Conservation (phyloP, 805 yeast genomes). For the Priceomyces medius region DNA sequence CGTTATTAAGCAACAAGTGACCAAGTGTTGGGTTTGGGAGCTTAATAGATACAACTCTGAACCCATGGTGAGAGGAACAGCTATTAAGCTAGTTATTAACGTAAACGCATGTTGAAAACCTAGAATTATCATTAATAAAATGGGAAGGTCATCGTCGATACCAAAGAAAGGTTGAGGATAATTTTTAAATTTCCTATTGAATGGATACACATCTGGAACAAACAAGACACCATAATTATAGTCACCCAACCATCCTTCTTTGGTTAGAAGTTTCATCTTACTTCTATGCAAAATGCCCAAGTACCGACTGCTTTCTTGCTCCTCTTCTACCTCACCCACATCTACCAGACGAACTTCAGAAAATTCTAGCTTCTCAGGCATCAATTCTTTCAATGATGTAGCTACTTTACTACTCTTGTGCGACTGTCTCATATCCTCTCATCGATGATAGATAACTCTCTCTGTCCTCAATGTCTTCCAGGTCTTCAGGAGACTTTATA, state of each 20-base stretch:
- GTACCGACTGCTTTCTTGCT: too few relatives aligned
- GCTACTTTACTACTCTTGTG: too few relatives aligned
- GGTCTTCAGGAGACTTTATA: too few relatives aligned
- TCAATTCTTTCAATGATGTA: too few relatives aligned
- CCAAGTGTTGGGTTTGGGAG: conserved; percentile 3
- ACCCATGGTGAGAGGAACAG: conserved; percentile 3
- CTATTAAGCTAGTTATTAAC: conserved; percentile 2
- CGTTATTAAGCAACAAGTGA: conserved; percentile 3
- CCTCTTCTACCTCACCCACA: too few relatives aligned
- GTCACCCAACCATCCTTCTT: conserved; percentile 1
- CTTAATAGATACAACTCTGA: not conserved
- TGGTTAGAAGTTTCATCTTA: not conserved
- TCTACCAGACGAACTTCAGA: too few relatives aligned
- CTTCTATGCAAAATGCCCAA: too few relatives aligned
- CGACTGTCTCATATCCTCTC: too few relatives aligned
- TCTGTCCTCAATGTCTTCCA: too few relatives aligned
- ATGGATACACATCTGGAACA: conserved; percentile 4
- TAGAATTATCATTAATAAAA: conserved; percentile 1
- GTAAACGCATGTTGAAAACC: conserved; percentile 6
- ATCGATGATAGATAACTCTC: too few relatives aligned
- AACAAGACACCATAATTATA: conserved; percentile 1
- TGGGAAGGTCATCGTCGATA: conserved; percentile 2
- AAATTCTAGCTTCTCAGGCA: too few relatives aligned
- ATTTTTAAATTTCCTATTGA: conserved; percentile 1
- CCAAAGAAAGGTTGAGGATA: conserved; percentile 3